Evolutionary conservation across 139 green algal species (phyloP).

Genomic region (Chlorella sorokiniana): DNA sequence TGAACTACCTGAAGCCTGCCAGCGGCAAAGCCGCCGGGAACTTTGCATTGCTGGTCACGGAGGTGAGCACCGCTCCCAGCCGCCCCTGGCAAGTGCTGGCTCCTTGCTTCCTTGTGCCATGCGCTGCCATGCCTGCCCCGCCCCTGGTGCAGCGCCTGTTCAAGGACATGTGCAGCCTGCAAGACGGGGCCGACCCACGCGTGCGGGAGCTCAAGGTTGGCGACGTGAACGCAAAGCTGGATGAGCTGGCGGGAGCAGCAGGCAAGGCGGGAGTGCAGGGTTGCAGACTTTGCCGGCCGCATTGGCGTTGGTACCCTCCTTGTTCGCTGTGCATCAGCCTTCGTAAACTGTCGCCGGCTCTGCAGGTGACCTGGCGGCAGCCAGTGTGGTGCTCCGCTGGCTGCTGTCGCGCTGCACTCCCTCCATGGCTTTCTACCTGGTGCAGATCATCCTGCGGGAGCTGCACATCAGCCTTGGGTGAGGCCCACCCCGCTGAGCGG

Average conservation of each 20-base stretch:
- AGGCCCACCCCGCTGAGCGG: background rate
- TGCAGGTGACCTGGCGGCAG: slow-evolving; percentile 29
- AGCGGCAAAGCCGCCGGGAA: background rate
- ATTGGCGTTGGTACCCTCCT: too few species aligned
- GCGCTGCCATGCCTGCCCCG: background rate
- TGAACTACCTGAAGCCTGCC: background rate
- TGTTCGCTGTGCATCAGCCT: too few species aligned
- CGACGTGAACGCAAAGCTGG: slow-evolving; percentile 63
- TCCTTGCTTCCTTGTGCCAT: background rate
- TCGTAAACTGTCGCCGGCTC: too few species aligned
- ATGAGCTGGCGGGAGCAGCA: slow-evolving; percentile 47
- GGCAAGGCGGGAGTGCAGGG: background rate
- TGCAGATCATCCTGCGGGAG: slow-evolving; percentile 11
- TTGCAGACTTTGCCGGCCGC: background rate
- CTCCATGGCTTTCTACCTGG: background rate
- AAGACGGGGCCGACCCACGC: background rate
- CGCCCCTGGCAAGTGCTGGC: background rate
- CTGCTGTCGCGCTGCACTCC: slow-evolving; percentile 2
- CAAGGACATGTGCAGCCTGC: background rate
- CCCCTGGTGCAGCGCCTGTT: background rate
- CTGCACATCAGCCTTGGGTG: background rate
- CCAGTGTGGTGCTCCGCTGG: slow-evolving; percentile 14
- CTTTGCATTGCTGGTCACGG: background rate
- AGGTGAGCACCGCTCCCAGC: too few species aligned
- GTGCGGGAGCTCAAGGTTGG: slow-evolving; percentile 51